Conservation (phyloP, 805 yeast genomes). For the Alloascoidea africana region DNA sequence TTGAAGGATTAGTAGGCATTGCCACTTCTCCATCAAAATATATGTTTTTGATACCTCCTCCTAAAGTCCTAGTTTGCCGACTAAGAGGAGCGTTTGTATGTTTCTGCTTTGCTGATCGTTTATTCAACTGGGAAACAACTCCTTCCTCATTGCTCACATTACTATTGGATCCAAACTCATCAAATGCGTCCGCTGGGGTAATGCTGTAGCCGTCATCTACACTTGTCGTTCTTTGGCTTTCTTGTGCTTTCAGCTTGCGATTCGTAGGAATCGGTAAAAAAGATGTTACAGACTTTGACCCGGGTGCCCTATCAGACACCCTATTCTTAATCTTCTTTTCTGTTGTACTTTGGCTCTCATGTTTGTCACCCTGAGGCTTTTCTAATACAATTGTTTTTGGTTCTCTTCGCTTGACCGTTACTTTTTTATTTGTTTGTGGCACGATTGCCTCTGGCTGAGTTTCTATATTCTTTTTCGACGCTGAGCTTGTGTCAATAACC, state of each 20-base stretch:
- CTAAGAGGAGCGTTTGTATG: slow-evolving; percentile 6
- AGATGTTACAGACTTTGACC: neutral
- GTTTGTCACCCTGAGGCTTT: too few relatives aligned
- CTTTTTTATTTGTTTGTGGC: slow-evolving; percentile 1
- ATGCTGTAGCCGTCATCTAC: neutral
- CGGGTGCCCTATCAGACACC: neutral
- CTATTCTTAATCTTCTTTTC: neutral
- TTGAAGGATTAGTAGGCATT: slow-evolving; percentile 5
- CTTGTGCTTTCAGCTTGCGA: neutral
- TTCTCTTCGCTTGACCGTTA: too few relatives aligned
- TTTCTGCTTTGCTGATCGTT: neutral
- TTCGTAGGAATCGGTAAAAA: neutral
- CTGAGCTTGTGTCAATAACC: neutral
- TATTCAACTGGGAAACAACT: neutral
- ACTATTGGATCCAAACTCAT: neutral
- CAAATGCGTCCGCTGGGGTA: neutral
- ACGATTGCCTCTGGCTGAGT: too few relatives aligned
- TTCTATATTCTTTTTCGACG: neutral
- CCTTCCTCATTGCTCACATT: neutral
- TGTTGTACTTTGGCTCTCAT: neutral
- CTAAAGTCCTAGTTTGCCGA: slow-evolving; percentile 6
- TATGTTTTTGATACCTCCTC: slow-evolving; percentile 8
- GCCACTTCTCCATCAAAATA: slow-evolving; percentile 10
- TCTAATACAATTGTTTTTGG: too few relatives aligned
- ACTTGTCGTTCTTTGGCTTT: neutral